Percentiles rank a stretch among this genome's conserved stretches.
Conservation (phyloP, 768 basidiomycete species). For the Suillus ampliporus region DNA sequence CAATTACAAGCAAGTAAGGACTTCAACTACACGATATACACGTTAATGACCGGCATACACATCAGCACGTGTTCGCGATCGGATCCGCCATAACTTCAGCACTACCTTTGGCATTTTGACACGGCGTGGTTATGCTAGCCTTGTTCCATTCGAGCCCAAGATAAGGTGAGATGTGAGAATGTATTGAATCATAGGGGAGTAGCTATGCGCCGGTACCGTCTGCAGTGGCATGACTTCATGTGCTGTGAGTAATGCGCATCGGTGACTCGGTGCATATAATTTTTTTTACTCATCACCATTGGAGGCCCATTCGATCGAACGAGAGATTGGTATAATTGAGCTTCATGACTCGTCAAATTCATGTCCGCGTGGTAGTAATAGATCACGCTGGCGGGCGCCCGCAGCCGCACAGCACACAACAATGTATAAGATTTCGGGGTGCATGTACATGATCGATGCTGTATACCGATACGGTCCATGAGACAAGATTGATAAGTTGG, state of each 20-base stretch:
- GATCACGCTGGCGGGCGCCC: not conserved
- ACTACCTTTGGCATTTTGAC: not conserved
- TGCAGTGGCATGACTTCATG: not conserved
- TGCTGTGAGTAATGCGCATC: not conserved
- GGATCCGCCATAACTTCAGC: not conserved
- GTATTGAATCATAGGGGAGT: not conserved
- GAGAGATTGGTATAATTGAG: not conserved
- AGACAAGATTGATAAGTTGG: not conserved
- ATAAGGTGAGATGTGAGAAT: constrained; percentile 1
- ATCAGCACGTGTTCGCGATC: not conserved
- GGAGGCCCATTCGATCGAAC: not conserved
- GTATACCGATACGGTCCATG: not conserved
- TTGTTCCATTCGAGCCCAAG: not conserved
- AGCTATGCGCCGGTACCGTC: not conserved
- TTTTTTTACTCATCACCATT: not conserved
- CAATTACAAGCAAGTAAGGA: not conserved
- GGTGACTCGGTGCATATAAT: not conserved
- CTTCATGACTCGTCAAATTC: constrained; percentile 2
- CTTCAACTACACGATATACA: not conserved
- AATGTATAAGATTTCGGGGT: not conserved
- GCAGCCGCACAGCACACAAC: not conserved
- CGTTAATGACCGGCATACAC: constrained; percentile 4
- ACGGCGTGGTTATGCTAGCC: not conserved
- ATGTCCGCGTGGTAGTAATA: constrained; percentile 4
- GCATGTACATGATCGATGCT: too few species aligned